Evolutionary conservation across 2,329 filamentous ascomycete genomes (phyloP), one percentile per base, ranked within the genome.

Genomic region (Colletotrichum shisoi): DNA sequence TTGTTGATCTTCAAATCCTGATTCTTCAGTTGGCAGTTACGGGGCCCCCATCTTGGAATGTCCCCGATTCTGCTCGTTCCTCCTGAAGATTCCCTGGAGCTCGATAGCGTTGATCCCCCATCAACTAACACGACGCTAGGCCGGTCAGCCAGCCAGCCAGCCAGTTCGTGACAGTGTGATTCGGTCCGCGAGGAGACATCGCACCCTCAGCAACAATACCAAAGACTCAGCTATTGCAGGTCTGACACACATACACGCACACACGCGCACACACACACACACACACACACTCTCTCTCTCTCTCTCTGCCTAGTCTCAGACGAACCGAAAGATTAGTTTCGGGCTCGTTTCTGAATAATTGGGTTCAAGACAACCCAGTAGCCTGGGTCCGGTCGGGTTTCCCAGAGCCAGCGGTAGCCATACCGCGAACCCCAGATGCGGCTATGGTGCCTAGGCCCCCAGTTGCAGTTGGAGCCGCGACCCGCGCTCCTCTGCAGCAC

Each of bases 301-400:
- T 46, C 48, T 31, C 8, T 27, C 17, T 31, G 7, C 9, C 24
- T 11, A n/a, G n/a, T 57, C n/a, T 31, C 17, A 13, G 24, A 19
- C 21, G 31, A 51, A 31, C 39, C 37, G 17, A 31, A 13, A 27
- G 34, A 21, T 31, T 19, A 21, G 39, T 57, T 51, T 39, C 37
- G 44, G 40, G 48, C 57, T 66, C 19, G 51, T 66, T 63, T 57
- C 57, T 21, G n/a, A 45, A 46, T 52, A 57, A 52, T 53, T 52
- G 45, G 51, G 13, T 21, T 27, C 48, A 39, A 57, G 19, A 45
- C 51, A 21, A 52, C 49, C 59, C 58, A 40, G 39, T 9, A 45
- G 45, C 37, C 51, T 31, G 52, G 59, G 59, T 45, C 59, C 39
- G 39, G 27, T 42, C 19, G 4, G 21, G n/a, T 27, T 52, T 45